Percentiles rank a stretch among this genome's conserved stretches.
phyloP scores from a whole-genome alignment of 73 alveolate genomes.

The Paramecium caudatum region DNA sequence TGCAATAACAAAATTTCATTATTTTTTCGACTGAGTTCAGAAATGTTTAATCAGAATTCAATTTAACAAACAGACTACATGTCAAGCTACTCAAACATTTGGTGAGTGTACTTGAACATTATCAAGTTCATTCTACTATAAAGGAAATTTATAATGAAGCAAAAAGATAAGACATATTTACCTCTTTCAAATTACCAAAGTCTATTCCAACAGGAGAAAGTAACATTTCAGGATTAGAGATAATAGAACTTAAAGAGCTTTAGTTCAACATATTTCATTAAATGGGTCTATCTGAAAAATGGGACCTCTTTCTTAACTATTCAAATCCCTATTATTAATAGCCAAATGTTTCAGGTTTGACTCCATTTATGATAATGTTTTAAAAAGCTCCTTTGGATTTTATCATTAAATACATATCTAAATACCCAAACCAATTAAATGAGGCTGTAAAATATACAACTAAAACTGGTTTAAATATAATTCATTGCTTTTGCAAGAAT shows the following conservation, averaged over 20 bases:
- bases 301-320: neutral
- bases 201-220: slow-evolving; percentile 26
- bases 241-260: neutral
- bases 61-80: neutral
- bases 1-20: neutral
- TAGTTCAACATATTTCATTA: slow-evolving; percentile 7
- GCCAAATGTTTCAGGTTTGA: neutral
- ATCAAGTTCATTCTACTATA: neutral
- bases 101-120: neutral
- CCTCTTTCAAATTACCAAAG: neutral
- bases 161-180: neutral
- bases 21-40: neutral
- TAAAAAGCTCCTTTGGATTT: neutral
- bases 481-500: neutral
- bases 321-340: neutral
- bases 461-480: neutral
- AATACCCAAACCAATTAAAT: neutral
- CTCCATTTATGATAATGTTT: slow-evolving; percentile 7
- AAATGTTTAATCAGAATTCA: slow-evolving; percentile 2
- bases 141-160: neutral
- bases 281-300: neutral
- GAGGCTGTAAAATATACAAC: neutral
- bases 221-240: neutral
- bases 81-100: neutral
- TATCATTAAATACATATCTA: neutral